A percentile compares a stretch with the other conserved stretches of the same genome.
Conservation (phyloP, 176 grass and related monocot genomes). For the Ampelocalamus luodianensis region DNA sequence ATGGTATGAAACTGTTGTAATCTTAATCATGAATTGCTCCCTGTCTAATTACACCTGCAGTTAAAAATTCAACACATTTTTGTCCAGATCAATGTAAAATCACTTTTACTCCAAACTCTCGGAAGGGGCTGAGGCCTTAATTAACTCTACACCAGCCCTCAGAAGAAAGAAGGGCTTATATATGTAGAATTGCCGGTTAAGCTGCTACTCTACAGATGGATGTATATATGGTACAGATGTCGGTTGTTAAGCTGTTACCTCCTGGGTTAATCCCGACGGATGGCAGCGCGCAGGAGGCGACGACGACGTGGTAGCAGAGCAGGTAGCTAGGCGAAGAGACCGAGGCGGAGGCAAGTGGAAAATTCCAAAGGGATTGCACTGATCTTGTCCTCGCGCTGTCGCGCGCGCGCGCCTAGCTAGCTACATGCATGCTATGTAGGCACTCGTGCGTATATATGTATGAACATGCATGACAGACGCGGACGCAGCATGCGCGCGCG, state of each 20-base stretch:
- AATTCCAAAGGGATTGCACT: slow-evolving; percentile 95
- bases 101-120: not conserved
- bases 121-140: not conserved
- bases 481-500: not conserved
- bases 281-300: not conserved
- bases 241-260: not conserved
- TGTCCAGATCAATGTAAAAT: not conserved
- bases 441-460: not conserved
- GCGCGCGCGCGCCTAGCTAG: not conserved
- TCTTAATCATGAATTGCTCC: not conserved
- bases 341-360: slow-evolving; percentile 52
- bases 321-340: not conserved
- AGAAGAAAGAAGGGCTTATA: not conserved
- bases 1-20: not conserved
- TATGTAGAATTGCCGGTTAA: not conserved
- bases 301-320: not conserved
- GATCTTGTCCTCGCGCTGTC: slow-evolving; percentile 44
- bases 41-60: not conserved
- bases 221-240: too few relatives aligned
- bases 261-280: not conserved
- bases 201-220: not conserved
- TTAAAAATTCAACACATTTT: not conserved
- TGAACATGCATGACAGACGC: not conserved
- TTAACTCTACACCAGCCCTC: not conserved
- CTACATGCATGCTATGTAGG: not conserved